Evolutionary conservation across 768 basidiomycete genomes (phyloP).

Genomic region (Xerocomus brunneocitrinus): DNA sequence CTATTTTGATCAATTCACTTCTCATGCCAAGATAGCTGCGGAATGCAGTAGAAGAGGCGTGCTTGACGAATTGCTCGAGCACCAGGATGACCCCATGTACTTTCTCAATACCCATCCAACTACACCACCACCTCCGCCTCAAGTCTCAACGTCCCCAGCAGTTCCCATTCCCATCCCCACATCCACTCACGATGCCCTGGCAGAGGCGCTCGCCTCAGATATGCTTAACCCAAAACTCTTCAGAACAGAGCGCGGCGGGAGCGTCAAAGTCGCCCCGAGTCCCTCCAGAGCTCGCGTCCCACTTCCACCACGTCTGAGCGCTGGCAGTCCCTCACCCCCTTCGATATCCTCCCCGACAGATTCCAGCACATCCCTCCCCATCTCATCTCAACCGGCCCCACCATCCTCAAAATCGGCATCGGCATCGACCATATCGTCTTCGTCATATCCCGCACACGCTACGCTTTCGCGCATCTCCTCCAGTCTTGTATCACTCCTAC

Average conservation of each 20-base stretch:
- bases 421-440: not conserved
- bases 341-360: conserved; percentile 16
- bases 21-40: conserved; percentile 51
- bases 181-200: conserved; percentile 34
- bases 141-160: conserved; percentile 9
- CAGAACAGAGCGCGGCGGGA: conserved; percentile 2
- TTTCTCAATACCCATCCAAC: conserved; percentile 37
- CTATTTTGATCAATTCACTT: conserved; percentile 61
- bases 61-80: conserved; percentile 58
- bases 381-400: not conserved
- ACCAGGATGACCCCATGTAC: conserved; percentile 70
- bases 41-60: conserved; percentile 49
- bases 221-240: conserved; percentile 12
- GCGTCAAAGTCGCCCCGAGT: conserved; percentile 10
- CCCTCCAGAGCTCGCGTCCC: conserved; percentile 12
- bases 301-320: conserved; percentile 21
- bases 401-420: not conserved
- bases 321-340: conserved; percentile 20
- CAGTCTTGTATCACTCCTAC: conserved; percentile 47
- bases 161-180: conserved; percentile 31
- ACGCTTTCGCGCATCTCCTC: conserved; percentile 46
- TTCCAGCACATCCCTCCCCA: conserved; percentile 13
- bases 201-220: conserved; percentile 36
- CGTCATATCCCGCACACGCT: conserved; percentile 26
- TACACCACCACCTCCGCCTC: not conserved